Evolutionary conservation across 2,329 filamentous ascomycete species (phyloP).

Genomic region (Metarhizium rileyi): DNA sequence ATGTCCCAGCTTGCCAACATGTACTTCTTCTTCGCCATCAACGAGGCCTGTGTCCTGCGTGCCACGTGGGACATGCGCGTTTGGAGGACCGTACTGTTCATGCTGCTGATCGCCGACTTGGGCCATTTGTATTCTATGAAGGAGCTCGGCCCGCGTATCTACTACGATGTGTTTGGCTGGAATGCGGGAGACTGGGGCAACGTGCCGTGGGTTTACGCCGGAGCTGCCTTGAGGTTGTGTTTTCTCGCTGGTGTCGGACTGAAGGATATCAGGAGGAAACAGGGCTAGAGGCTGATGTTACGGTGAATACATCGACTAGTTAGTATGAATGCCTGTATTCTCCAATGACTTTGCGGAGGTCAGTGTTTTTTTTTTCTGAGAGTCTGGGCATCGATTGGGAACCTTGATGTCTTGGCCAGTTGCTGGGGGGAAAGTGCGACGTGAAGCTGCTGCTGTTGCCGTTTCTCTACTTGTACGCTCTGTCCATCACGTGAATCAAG

Average conservation of each 20-base stretch:
- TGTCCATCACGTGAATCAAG: too few species aligned
- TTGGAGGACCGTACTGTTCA: conserved; percentile 58
- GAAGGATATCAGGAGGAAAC: conserved; percentile 15
- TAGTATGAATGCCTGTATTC: too few species aligned
- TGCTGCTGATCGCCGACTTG: conserved; percentile 63
- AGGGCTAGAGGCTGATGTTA: not conserved
- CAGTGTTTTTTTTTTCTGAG: too few species aligned
- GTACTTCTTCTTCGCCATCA: conserved; percentile 67
- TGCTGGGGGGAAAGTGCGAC: too few species aligned
- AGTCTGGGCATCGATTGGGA: too few species aligned
- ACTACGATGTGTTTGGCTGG: conserved; percentile 53
- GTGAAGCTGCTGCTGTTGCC: too few species aligned
- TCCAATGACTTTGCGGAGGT: too few species aligned
- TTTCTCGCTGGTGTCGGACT: conserved; percentile 51
- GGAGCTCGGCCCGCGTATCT: conserved; percentile 49
- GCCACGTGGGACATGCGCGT: conserved; percentile 57
- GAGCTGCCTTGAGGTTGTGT: conserved; percentile 47
- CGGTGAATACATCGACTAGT: too few species aligned
- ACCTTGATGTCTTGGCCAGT: too few species aligned
- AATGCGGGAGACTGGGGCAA: conserved; percentile 61
- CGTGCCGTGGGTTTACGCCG: conserved; percentile 59
- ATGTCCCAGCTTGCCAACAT: conserved; percentile 69
- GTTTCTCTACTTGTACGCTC: too few species aligned
- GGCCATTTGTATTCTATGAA: conserved; percentile 63
- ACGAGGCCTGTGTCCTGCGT: conserved; percentile 67